Base-by-base conservation (phyloP, 768 basidiomycete species). In the Neoboletus brunneissimus region DNA sequence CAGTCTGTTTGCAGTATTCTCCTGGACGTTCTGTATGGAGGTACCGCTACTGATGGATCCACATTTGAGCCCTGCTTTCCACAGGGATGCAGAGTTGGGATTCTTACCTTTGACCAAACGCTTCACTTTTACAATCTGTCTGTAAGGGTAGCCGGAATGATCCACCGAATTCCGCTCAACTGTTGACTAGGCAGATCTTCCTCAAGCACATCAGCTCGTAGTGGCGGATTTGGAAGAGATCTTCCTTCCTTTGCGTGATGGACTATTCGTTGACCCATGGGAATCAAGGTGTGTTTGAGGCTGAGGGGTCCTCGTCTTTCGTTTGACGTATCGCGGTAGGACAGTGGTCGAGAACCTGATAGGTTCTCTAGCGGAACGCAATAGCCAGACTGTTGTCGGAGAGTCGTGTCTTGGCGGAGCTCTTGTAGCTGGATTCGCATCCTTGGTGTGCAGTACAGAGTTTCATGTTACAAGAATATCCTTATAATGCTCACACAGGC, bases 221-320 rank as follows among this genome's bases (percentile, higher is more conserved):
- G 81, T 98, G 10, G 76, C 90, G 1, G 97, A 98, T 67, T 73
- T 98, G 37, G 88, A 93, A n/a, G 97, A 99, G 53, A 85, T 94
- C 20, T 98, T 95, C 72, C 72, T 90, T 2, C 97, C 97, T 0
- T 69, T 93, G 23, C 76, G 76, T 20, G 73, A 78, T 6, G 88
- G 87, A 3, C 76, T 95, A 40, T 89, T 98, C 57, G 93, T 88
- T 11, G 81, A 91, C 56, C 88, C 92, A 15, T 57, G 65, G 50
- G 82, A 87, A 57, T 87, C 85, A 45, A 80, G 86, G 91, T 93
- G 60, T 58, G 82, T 72, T 53, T 44, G 46, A 51, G 13, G 41
- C 45, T 51, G 32, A 40, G 10, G 40, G 45, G 29, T n/a, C 8
- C 15, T 34, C 27, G 5, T 18, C 32, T 52, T 29, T 22, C 20